These are phyloP conservation scores for Diaporthe sp. DNA, from an alignment of 2,329 filamentous ascomycete species.

Conservation along the genomic window DNA sequence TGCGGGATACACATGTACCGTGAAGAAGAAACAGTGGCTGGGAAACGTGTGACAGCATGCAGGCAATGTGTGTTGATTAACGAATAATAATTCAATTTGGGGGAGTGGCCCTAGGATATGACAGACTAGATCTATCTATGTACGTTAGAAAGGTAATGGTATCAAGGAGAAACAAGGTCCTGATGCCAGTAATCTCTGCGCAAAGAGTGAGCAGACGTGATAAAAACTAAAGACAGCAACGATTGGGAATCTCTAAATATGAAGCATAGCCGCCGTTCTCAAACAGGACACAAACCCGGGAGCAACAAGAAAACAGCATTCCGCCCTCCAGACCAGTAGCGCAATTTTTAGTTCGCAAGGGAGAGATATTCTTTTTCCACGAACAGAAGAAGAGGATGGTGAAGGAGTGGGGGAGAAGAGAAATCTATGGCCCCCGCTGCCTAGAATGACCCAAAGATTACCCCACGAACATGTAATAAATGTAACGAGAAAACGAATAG, in stretches of 20 bases:
- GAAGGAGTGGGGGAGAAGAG: neutral
- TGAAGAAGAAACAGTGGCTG: neutral
- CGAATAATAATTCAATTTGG: slow-evolving; percentile 9
- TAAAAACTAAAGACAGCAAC: neutral
- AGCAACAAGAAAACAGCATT: neutral
- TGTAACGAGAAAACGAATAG: neutral
- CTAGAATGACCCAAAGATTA: slow-evolving; percentile 4
- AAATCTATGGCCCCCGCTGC: slow-evolving; percentile 10
- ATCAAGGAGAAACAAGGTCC: neutral
- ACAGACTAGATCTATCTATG: slow-evolving; percentile 34
- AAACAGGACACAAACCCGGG: neutral
- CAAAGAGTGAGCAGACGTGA: neutral
- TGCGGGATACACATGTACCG: neutral
- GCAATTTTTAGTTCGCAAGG: neutral
- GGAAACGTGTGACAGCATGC: neutral
- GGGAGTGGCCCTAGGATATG: slow-evolving; percentile 26
- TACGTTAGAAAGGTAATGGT: slow-evolving; percentile 12
- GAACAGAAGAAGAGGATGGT: slow-evolving; percentile 2
- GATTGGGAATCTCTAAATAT: slow-evolving; percentile 36
- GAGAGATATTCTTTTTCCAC: slow-evolving; percentile 20
- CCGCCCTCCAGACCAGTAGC: neutral
- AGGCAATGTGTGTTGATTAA: slow-evolving; percentile 2
- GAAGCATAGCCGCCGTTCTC: slow-evolving; percentile 8
- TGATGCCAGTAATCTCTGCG: slow-evolving; percentile 1
- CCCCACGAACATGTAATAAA: neutral